Evolutionary conservation across 2,329 filamentous ascomycete genomes (phyloP).

Genomic region (Clarireedia paspali): DNA sequence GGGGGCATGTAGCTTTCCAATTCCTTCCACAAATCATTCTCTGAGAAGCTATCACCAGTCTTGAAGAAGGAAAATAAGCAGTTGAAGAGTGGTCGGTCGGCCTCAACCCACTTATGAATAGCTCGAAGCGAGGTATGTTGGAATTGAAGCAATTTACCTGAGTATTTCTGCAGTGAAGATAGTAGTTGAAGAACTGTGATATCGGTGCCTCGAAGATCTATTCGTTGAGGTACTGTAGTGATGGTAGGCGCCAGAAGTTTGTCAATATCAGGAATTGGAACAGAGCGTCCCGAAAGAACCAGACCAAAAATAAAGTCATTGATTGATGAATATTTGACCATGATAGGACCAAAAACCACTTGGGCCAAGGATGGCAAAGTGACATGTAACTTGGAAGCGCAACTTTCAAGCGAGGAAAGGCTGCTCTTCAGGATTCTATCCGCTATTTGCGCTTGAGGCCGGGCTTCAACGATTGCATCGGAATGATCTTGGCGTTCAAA

Average conservation of each 20-base stretch:
- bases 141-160: background rate
- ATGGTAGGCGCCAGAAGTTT: slow-evolving; percentile 36
- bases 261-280: slow-evolving; percentile 32
- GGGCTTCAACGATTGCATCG: background rate
- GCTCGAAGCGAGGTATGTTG: background rate
- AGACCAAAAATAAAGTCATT: slow-evolving; percentile 36
- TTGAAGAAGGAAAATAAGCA: background rate
- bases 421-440: background rate
- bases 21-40: background rate
- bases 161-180: background rate
- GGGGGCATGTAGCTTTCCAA: background rate
- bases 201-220: slow-evolving; percentile 14
- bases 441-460: background rate
- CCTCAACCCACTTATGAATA: slow-evolving; percentile 1
- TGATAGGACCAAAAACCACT: slow-evolving; percentile 34
- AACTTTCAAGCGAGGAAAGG: slow-evolving; percentile 21
- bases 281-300: slow-evolving; percentile 35
- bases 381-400: slow-evolving; percentile 24
- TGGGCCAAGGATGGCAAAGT: slow-evolving; percentile 19
- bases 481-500: background rate
- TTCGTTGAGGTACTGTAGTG: slow-evolving; percentile 34
- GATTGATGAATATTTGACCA: slow-evolving; percentile 31
- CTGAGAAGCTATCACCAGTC: background rate
- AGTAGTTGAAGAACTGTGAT: background rate
- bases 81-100: background rate